Conservation (phyloP, 306 rosid species). For the Trifolium repens region DNA sequence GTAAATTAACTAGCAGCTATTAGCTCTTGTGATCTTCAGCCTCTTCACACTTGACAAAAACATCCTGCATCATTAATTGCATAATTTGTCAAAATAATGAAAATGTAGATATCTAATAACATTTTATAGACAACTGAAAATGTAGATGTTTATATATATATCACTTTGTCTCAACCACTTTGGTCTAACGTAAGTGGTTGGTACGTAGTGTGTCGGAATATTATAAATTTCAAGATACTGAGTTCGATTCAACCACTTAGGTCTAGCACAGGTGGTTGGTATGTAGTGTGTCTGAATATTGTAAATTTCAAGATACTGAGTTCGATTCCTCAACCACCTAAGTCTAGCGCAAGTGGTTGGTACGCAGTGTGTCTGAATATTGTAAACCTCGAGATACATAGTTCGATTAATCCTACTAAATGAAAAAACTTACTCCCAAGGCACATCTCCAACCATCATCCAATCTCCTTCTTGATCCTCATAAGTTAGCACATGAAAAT, state of each 20-base stretch:
- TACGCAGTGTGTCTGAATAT: background rate
- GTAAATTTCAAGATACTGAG: background rate
- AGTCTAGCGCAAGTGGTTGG: background rate
- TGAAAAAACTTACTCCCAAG: constrained; percentile 57
- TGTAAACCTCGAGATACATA: background rate
- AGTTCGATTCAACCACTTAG: background rate
- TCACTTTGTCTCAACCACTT: background rate
- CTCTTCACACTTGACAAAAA: constrained; percentile 61
- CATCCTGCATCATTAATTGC: constrained; percentile 47
- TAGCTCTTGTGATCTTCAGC: constrained; percentile 63
- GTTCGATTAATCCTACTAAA: background rate
- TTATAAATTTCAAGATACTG: background rate
- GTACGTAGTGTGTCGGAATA: background rate
- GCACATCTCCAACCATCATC: constrained; percentile 73
- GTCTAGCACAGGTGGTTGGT: background rate
- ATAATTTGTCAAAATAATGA: constrained; percentile 17
- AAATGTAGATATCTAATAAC: background rate
- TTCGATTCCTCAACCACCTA: background rate
- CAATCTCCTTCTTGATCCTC: constrained; percentile 66
- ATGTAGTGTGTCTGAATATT: background rate
- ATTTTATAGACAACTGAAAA: too few species aligned
- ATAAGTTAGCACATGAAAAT: constrained; percentile 52
- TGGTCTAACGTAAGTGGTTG: background rate
- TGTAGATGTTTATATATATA: background rate
- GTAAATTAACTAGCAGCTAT: constrained; percentile 53